Evolutionary conservation across 163 green algal genomes (phyloP).

Genomic region (Scenedesmus sp.): DNA sequence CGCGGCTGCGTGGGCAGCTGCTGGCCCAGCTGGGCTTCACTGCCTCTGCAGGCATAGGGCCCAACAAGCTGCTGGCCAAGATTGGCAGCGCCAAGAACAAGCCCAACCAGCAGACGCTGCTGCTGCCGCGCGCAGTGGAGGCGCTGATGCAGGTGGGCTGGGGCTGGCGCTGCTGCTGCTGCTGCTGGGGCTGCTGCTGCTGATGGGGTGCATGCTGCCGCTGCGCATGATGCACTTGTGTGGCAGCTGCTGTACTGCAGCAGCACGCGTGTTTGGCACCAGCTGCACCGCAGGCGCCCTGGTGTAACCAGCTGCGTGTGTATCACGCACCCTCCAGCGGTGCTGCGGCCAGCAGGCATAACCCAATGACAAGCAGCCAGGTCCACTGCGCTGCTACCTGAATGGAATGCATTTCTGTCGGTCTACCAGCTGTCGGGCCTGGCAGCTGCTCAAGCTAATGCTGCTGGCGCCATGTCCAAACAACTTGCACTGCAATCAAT

Average conservation of each 20-base stretch:
- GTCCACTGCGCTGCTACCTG: too few species aligned
- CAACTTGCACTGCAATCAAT: neutral
- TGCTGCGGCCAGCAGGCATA: neutral
- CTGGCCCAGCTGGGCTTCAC: conserved; percentile 62
- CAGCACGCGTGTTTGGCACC: too few species aligned
- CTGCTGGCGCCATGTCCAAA: neutral
- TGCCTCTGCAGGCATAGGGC: conserved; percentile 57
- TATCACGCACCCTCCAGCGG: too few species aligned
- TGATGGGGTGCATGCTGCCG: neutral
- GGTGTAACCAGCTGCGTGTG: too few species aligned
- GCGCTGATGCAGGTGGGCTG: conserved; percentile 72
- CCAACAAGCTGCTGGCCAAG: conserved; percentile 84
- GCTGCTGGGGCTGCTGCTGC: neutral
- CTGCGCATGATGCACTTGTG: neutral
- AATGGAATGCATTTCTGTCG: neutral
- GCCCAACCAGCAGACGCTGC: conserved; percentile 88
- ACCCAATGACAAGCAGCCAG: neutral
- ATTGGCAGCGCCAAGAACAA: conserved; percentile 86
- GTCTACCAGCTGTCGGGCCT: neutral
- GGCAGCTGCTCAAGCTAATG: neutral
- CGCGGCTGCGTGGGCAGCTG: conserved; percentile 53
- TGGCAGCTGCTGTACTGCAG: neutral
- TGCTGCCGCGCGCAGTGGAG: conserved; percentile 72
- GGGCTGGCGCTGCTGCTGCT: neutral
- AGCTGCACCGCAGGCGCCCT: too few species aligned